phyloP scores from a whole-genome alignment of 306 rosid genomes.

The Prunus mume region DNA sequence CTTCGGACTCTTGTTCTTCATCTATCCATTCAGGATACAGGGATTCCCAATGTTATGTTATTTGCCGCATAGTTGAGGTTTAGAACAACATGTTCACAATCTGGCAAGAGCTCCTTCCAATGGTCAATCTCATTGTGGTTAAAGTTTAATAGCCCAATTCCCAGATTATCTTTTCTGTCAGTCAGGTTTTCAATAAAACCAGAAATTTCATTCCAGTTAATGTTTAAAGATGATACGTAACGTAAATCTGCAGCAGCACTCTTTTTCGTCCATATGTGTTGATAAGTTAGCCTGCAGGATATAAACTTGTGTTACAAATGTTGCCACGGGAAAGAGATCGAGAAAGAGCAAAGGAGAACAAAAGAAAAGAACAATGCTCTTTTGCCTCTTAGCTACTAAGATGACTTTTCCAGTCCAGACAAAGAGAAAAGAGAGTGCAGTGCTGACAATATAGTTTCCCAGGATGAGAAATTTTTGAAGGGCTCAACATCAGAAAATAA shows the following conservation, averaged over 20 bases:
- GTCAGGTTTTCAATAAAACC: conserved; percentile 42
- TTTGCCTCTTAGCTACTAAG: not conserved
- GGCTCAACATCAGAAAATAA: not conserved
- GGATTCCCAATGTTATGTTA: conserved; percentile 67
- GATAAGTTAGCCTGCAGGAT: conserved; percentile 42
- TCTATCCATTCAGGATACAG: conserved; percentile 95
- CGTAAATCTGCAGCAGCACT: conserved; percentile 42
- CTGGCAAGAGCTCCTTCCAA: conserved; percentile 74
- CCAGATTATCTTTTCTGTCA: conserved; percentile 52
- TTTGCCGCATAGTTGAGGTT: conserved; percentile 41
- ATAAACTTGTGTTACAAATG: not conserved
- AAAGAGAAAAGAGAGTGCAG: not conserved
- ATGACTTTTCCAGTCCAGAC: not conserved
- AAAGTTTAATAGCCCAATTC: conserved; percentile 82
- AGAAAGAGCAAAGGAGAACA: not conserved
- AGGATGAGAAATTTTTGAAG: no score
- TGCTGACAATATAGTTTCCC: not conserved
- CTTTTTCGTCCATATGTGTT: conserved; percentile 33
- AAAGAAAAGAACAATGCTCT: not conserved
- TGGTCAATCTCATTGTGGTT: conserved; percentile 60
- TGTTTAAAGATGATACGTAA: conserved; percentile 47
- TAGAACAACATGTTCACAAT: conserved; percentile 56
- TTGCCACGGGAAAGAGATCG: not conserved
- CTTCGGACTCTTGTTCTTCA: conserved; percentile 83
- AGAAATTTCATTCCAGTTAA: conserved; percentile 69